Percentiles rank a stretch among this genome's conserved stretches.
Evolutionary conservation across 176 grass and related monocot species (phyloP).

Genomic region (Tuctoria greenei): DNA sequence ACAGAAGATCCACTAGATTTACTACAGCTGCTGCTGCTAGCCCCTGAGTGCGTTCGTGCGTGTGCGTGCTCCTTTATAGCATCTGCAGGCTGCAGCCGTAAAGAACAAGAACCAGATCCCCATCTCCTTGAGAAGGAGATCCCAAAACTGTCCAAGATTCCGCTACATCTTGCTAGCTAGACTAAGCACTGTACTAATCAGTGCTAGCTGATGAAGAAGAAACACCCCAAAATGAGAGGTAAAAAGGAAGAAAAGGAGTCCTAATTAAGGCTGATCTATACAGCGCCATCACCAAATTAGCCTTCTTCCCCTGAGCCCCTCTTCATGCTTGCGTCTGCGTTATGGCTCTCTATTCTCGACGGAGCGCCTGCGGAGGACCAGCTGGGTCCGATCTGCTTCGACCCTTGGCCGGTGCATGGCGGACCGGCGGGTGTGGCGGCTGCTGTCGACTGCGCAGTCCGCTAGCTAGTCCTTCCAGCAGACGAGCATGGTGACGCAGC

Average conservation of each 20-base stretch:
- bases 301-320: constrained; percentile 15
- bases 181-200: constrained; percentile 41
- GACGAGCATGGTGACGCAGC: constrained; percentile 90
- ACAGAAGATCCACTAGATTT: constrained; percentile 60
- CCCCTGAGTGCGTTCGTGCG: neutral
- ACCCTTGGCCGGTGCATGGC: neutral
- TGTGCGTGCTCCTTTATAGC: constrained; percentile 15
- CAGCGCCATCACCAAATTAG: constrained; percentile 38
- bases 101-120: constrained; percentile 41
- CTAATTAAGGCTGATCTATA: constrained; percentile 47
- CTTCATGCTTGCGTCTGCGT: neutral
- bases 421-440: neutral
- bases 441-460: constrained; percentile 2
- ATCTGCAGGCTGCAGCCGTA: constrained; percentile 2
- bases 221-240: constrained; percentile 24
- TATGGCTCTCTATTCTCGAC: constrained; percentile 14
- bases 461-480: constrained; percentile 88
- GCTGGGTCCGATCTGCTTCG: constrained; percentile 14
- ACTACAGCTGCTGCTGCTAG: constrained; percentile 33
- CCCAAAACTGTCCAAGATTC: constrained; percentile 55
- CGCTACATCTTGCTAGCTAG: constrained; percentile 22
- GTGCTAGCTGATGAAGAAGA: constrained; percentile 31
- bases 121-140: constrained; percentile 41
- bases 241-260: neutral
- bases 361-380: neutral